Evolutionary conservation across 2,329 filamentous ascomycete genomes (phyloP), one percentile per base, ranked within the genome.

Genomic region (Xylaria multiplex): DNA sequence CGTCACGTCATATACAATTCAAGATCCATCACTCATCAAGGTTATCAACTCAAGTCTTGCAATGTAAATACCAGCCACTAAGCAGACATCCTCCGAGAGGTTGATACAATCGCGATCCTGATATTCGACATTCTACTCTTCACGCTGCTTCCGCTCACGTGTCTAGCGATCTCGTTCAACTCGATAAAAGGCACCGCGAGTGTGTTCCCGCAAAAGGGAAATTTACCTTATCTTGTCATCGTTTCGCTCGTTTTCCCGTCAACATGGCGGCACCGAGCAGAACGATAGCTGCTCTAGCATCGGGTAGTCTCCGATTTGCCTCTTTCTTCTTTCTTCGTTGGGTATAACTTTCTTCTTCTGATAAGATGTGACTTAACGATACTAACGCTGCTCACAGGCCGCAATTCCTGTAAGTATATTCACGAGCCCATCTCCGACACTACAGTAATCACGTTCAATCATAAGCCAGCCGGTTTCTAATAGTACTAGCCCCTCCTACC

Each of bases 301-400:
- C 88, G 35, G 72, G 86, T 43, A 81, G 77, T 11, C 75, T 89
- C 57, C 82, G 87, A 62, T 58, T 83, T 4, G 75, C 79, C 37
- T 80, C 84, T 16, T 89, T 85, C 74, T 76, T 88, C 64, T 90
- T 90, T 74, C 75, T 91, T 58, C 80, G 88, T 81, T 89, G 87
- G 86, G 87, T 88, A 79, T 72, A 83, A 8, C 27, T 19, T 62
- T 3, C 40, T 48, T 54, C 32, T 46, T 4, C 27, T 24, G 11
- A 11, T 27, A 37, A 6, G 14, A 40, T 45, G 30, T 59, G 40
- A 43, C 27, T 46, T 43, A 27, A 16, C 55, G 58, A 49, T 70
- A 57, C 71, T 75, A 67, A 76, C 59, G 19, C 22, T 55, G 5
- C 35, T 59, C 32, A 11, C 53, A 77, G 76, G 76, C 69, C 27